phyloP scores from a whole-genome alignment of 164 flowering plant genomes.

The Tinospora cordifolia region DNA sequence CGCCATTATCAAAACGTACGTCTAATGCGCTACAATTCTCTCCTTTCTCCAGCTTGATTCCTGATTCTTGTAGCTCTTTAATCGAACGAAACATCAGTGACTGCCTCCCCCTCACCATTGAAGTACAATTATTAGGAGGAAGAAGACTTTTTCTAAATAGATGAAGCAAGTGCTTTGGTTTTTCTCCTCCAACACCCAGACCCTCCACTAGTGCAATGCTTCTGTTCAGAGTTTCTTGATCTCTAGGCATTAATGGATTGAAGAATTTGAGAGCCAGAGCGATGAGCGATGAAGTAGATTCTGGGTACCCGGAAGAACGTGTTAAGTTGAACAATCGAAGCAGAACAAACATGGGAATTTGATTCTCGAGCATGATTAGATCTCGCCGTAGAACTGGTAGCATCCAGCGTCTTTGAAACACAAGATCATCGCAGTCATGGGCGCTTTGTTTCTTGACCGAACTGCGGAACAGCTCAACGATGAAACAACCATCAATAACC shows the following conservation, averaged over 20 bases:
- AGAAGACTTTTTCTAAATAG: not conserved
- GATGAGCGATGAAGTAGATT: not conserved
- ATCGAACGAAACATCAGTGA: not conserved
- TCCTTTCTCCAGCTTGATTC: slow-evolving; percentile 9
- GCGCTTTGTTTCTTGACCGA: not conserved
- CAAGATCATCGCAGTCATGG: not conserved
- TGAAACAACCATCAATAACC: slow-evolving; percentile 20
- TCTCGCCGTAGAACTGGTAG: slow-evolving; percentile 3
- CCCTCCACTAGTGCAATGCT: not conserved
- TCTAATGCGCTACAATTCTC: not conserved
- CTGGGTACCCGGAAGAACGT: not conserved
- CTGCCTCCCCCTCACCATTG: not conserved
- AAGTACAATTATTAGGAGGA: not conserved
- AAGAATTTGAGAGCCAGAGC: slow-evolving; percentile 9
- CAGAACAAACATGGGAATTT: slow-evolving; percentile 14
- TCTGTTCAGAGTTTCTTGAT: not conserved
- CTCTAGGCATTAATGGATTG: slow-evolving; percentile 1
- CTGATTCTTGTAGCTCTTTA: slow-evolving; percentile 9
- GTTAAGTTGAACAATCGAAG: slow-evolving; percentile 2
- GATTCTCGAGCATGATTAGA: slow-evolving; percentile 18
- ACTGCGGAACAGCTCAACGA: slow-evolving; percentile 11
- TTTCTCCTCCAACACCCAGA: not conserved
- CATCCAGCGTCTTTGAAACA: slow-evolving; percentile 5
- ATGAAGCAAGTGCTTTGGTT: slow-evolving; percentile 12
- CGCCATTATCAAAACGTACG: slow-evolving; percentile 4